Evolutionary conservation across 2,329 filamentous ascomycete species (phyloP).

Genomic region (Aspergillus calidoustus): DNA sequence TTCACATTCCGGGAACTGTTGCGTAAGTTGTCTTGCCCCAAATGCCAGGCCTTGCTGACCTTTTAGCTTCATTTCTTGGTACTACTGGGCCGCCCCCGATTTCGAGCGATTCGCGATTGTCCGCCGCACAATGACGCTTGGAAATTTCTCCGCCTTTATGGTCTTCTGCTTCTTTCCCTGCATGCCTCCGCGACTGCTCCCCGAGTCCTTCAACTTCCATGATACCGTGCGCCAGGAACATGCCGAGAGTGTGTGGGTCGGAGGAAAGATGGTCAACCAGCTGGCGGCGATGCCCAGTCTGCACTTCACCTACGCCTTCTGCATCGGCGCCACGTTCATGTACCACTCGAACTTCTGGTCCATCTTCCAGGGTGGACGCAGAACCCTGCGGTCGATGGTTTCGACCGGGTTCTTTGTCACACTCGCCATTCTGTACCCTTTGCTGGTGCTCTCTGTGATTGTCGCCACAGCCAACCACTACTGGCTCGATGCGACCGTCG

Average conservation of each 20-base stretch:
- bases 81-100: constrained; percentile 46
- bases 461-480: constrained; percentile 65
- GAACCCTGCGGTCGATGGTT: constrained; percentile 45
- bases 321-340: constrained; percentile 58
- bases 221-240: constrained; percentile 64
- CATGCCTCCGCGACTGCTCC: constrained; percentile 66
- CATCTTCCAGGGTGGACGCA: constrained; percentile 48
- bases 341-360: constrained; percentile 56
- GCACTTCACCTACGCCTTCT: constrained; percentile 62
- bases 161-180: constrained; percentile 68
- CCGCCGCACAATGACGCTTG: constrained; percentile 65
- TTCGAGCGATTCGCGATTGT: constrained; percentile 60
- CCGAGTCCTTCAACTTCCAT: constrained; percentile 63
- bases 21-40: constrained; percentile 46
- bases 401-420: constrained; percentile 52
- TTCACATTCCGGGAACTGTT: constrained; percentile 58
- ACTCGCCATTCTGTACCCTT: constrained; percentile 55
- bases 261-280: constrained; percentile 62
- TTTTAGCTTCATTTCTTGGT: constrained; percentile 47
- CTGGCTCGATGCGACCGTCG: constrained; percentile 59
- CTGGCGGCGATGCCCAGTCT: constrained; percentile 63
- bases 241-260: constrained; percentile 59
- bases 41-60: not conserved
- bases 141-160: constrained; percentile 64
- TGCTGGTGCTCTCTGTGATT: constrained; percentile 56